phyloP scores from a whole-genome alignment of 1,284 basidiomycete genomes.

The Ustilago lituana region DNA sequence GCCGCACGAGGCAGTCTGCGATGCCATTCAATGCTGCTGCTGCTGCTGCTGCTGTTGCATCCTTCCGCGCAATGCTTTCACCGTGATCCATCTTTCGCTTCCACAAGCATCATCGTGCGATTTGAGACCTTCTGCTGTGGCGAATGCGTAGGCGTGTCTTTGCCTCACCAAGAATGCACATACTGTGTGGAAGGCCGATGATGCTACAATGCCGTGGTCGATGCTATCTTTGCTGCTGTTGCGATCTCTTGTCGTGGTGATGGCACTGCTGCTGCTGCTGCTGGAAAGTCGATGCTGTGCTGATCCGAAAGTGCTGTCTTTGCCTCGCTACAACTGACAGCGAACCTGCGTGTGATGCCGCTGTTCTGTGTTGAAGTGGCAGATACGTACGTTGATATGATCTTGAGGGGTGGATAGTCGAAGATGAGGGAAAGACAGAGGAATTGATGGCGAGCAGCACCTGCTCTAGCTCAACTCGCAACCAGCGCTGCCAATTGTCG shows the following conservation, averaged over 20 bases:
- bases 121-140: too few relatives aligned
- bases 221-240: conserved; percentile 5
- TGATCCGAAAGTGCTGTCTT: conserved; percentile 8
- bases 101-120: too few relatives aligned
- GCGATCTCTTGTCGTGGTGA: too few relatives aligned
- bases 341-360: conserved; percentile 1
- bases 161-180: too few relatives aligned
- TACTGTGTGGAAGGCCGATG: not conserved
- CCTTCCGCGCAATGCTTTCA: too few relatives aligned
- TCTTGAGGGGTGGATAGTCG: conserved; percentile 53
- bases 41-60: not conserved
- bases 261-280: not conserved
- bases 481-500: conserved; percentile 1
- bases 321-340: not conserved
- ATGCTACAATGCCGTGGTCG: not conserved
- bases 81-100: too few relatives aligned
- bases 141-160: too few relatives aligned
- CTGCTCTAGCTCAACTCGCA: conserved; percentile 4
- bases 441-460: conserved; percentile 20
- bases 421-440: conserved; percentile 37
- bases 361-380: conserved; percentile 7
- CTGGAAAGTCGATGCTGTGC: not conserved
- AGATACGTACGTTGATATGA: conserved; percentile 50
- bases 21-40: too few relatives aligned
- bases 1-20: too few relatives aligned